Conservation (phyloP, 176 grass and related monocot genomes). For the Eragrostis nindensis region DNA sequence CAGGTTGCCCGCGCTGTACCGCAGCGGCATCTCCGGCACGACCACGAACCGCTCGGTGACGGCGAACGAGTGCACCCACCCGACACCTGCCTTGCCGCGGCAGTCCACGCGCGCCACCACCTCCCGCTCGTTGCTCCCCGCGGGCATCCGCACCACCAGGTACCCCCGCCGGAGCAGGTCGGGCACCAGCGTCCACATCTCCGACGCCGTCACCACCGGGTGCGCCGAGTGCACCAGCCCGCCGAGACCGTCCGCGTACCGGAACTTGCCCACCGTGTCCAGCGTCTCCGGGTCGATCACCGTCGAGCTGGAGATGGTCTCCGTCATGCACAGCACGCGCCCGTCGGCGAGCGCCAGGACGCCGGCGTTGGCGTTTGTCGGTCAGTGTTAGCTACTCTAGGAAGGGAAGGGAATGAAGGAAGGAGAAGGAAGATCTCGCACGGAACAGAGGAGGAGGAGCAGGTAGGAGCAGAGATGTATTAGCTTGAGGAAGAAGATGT, state of each 20-base stretch:
- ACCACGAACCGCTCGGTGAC: conserved; percentile 80
- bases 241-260: conserved; percentile 72
- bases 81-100: conserved; percentile 75
- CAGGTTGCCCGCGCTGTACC: conserved; percentile 97
- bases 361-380: conserved; percentile 99
- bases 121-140: conserved; percentile 76
- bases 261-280: conserved; percentile 80
- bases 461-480: too few relatives aligned
- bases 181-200: conserved; percentile 84
- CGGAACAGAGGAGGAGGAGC: too few relatives aligned
- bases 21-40: conserved; percentile 93
- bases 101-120: conserved; percentile 79
- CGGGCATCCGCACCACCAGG: conserved; percentile 69
- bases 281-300: conserved; percentile 90
- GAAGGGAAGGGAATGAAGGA: too few relatives aligned
- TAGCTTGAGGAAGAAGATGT: too few relatives aligned
- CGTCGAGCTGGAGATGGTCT: conserved; percentile 82
- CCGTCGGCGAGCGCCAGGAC: conserved; percentile 84
- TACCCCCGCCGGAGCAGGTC: conserved; percentile 79
- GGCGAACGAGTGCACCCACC: conserved; percentile 98
- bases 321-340: conserved; percentile 88
- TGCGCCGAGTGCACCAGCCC: conserved; percentile 89
- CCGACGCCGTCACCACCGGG: conserved; percentile 74
- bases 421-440: too few relatives aligned
- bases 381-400: too few relatives aligned